These are phyloP conservation scores for Daldinia decipiens DNA, from an alignment of 495 filamentous ascomycete species.

Conservation along the genomic window DNA sequence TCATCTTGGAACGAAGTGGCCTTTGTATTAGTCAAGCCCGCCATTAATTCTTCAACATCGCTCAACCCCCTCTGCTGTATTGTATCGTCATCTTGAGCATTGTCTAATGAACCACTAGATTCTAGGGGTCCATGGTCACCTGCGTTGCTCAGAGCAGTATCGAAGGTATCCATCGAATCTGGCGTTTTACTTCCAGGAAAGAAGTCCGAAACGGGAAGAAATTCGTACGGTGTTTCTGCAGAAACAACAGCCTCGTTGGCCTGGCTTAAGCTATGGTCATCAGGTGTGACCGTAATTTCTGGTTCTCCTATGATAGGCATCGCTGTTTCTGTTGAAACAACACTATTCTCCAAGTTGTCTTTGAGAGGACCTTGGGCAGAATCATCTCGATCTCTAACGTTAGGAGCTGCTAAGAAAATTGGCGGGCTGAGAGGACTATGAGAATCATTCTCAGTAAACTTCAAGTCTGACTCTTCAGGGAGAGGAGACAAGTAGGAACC, in stretches of 20 bases:
- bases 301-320: constrained; percentile 34
- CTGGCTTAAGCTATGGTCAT: constrained; percentile 22
- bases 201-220: not conserved
- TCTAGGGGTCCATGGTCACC: constrained; percentile 12
- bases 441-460: not conserved
- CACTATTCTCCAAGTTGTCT: constrained; percentile 15
- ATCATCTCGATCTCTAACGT: not conserved
- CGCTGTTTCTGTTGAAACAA: constrained; percentile 18
- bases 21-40: constrained; percentile 4
- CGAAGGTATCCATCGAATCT: constrained; percentile 19
- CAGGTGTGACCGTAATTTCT: constrained; percentile 42
- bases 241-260: constrained; percentile 12
- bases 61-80: not conserved
- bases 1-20: constrained; percentile 21
- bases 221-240: constrained; percentile 10
- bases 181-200: constrained; percentile 9
- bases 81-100: not conserved
- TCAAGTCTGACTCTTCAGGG: constrained; percentile 5
- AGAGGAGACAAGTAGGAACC: constrained; percentile 25
- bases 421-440: constrained; percentile 7
- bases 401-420: constrained; percentile 16
- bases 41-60: not conserved
- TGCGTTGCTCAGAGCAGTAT: constrained; percentile 5
- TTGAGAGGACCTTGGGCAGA: not conserved
- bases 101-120: constrained; percentile 12